phyloP scores from a whole-genome alignment of 202 grass and related monocot species.

The Eragrostis tef region DNA sequence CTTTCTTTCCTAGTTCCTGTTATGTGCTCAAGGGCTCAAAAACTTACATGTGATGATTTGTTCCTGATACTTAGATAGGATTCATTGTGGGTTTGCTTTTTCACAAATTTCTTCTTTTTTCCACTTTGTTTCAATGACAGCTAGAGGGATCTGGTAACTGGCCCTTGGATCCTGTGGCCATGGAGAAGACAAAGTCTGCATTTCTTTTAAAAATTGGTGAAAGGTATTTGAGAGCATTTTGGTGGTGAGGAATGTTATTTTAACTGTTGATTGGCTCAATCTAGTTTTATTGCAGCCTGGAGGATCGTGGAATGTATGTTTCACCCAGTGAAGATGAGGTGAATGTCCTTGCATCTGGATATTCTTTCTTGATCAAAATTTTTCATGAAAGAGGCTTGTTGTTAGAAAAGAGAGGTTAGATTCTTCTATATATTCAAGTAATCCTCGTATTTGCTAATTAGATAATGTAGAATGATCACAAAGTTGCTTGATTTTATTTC shows the following conservation, averaged over 20 bases:
- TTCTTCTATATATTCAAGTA: conserved; percentile 34
- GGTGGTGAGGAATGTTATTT: neutral
- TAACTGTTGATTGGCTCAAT: conserved; percentile 26
- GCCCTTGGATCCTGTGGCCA: conserved; percentile 83
- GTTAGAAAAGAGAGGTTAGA: conserved; percentile 69
- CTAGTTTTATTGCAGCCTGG: conserved; percentile 62
- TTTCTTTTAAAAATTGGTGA: conserved; percentile 98
- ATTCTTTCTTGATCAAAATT: conserved; percentile 91
- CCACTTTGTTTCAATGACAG: conserved; percentile 56
- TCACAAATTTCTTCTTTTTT: conserved; percentile 35
- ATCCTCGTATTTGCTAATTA: conserved; percentile 27
- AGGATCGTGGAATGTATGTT: conserved; percentile 69
- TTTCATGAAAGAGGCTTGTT: conserved; percentile 81
- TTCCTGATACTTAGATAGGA: neutral
- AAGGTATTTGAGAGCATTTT: conserved; percentile 65
- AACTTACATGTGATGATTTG: conserved; percentile 45
- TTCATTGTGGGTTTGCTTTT: conserved; percentile 39
- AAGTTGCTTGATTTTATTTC: conserved; percentile 37
- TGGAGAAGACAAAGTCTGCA: conserved; percentile 86
- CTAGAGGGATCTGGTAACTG: conserved; percentile 90
- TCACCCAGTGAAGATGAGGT: conserved; percentile 87
- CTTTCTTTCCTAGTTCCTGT: conserved; percentile 36
- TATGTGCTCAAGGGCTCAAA: conserved; percentile 19
- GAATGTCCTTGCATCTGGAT: conserved; percentile 82
- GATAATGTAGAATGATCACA: conserved; percentile 5